A percentile compares a stretch with the other conserved stretches of the same genome.
These are phyloP conservation scores for Biscutella auriculata DNA, from an alignment of 441 rosid species.

Conservation along the genomic window DNA sequence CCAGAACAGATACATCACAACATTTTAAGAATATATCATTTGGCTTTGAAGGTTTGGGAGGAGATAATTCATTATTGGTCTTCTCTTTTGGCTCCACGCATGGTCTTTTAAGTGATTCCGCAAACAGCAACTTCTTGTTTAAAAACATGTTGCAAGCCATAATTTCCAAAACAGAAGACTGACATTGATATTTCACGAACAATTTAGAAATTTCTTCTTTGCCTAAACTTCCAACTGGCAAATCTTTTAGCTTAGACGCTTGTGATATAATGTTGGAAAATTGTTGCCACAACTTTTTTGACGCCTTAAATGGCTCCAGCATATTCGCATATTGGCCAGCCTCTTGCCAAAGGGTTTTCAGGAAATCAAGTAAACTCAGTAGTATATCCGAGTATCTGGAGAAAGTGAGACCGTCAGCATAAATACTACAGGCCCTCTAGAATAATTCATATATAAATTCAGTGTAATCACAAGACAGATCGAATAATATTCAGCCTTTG, in stretches of 20 bases:
- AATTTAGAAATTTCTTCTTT: conserved; percentile 35
- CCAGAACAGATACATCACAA: conserved; percentile 51
- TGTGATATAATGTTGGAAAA: conserved; percentile 38
- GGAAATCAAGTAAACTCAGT: conserved; percentile 51
- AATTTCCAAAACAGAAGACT: conserved; percentile 61
- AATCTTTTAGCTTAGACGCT: conserved; percentile 27
- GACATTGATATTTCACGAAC: conserved; percentile 53
- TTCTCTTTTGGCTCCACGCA: conserved; percentile 26
- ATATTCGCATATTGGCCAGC: conserved; percentile 53
- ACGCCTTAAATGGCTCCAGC: conserved; percentile 46
- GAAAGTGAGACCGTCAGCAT: conserved; percentile 16
- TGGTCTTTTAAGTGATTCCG: conserved; percentile 37
- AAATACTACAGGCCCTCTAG: conserved; percentile 9
- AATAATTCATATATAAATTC: not conserved
- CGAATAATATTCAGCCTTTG: conserved; percentile 10
- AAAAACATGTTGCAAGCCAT: conserved; percentile 72
- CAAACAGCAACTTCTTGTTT: conserved; percentile 58
- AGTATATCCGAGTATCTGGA: conserved; percentile 55
- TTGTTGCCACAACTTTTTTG: conserved; percentile 59
- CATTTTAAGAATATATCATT: conserved; percentile 45
- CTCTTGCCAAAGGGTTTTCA: conserved; percentile 90
- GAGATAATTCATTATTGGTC: conserved; percentile 16
- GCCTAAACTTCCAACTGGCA: conserved; percentile 28
- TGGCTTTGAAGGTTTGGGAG: conserved; percentile 29
- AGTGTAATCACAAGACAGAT: not conserved